Conservation (phyloP, 225 moss, liverwort and hornwort genomes). For the Bryum argenteum region DNA sequence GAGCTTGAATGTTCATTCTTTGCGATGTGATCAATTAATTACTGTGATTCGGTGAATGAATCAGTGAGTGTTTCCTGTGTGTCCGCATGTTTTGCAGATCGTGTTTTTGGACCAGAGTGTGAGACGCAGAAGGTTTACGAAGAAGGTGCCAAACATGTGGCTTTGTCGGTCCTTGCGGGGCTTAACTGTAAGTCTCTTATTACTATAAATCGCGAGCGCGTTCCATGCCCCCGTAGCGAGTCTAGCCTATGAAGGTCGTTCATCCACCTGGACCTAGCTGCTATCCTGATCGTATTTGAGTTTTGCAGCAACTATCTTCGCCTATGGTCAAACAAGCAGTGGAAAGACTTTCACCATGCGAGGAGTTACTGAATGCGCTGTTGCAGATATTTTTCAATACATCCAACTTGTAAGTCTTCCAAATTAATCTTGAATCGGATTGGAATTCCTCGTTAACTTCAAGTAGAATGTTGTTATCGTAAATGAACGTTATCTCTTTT, state of each 20-base stretch:
- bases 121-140: conserved; percentile 89
- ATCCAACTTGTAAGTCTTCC: conserved; percentile 58
- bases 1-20: background rate
- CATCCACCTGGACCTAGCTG: background rate
- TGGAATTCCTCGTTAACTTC: background rate
- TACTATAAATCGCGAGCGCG: background rate
- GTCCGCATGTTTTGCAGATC: conserved; percentile 55
- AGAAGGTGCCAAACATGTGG: conserved; percentile 97
- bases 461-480: background rate
- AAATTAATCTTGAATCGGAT: background rate
- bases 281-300: conserved; percentile 21
- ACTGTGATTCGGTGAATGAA: no score
- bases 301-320: conserved; percentile 90
- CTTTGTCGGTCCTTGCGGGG: conserved; percentile 86
- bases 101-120: conserved; percentile 93
- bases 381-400: conserved; percentile 80
- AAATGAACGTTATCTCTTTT: background rate
- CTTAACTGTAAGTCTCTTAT: conserved; percentile 75
- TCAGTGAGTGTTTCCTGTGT: no score
- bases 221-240: background rate
- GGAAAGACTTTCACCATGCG: conserved; percentile 98
- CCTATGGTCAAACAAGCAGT: conserved; percentile 98
- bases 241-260: background rate
- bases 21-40: background rate
- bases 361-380: conserved; percentile 90